A percentile compares a stretch with the other conserved stretches of the same genome.
Evolutionary conservation across 768 basidiomycete genomes (phyloP).

Genomic region (Collybia nuda): DNA sequence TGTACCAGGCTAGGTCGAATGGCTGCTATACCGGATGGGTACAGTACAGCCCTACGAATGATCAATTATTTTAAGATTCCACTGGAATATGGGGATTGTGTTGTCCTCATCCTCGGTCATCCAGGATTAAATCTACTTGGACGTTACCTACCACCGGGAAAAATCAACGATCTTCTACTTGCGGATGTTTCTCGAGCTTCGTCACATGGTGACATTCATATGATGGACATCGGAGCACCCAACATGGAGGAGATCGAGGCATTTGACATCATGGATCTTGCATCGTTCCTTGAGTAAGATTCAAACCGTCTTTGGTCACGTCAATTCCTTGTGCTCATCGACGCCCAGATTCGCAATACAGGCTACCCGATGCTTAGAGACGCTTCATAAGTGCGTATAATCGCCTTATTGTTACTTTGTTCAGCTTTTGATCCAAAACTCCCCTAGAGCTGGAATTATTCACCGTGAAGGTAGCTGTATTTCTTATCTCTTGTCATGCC

Average conservation of each 20-base stretch:
- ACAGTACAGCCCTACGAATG: conserved; percentile 52
- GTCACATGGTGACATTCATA: conserved; percentile 49
- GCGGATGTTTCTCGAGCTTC: conserved; percentile 48
- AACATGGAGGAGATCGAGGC: conserved; percentile 52
- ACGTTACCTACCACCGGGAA: conserved; percentile 66
- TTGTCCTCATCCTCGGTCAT: conserved; percentile 70
- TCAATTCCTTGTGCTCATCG: conserved; percentile 2
- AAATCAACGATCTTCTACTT: conserved; percentile 66
- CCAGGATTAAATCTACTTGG: conserved; percentile 70
- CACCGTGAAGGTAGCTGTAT: conserved; percentile 61
- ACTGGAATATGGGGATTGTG: conserved; percentile 62
- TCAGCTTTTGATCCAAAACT: conserved; percentile 5
- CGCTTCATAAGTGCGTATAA: conserved; percentile 52
- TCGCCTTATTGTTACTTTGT: neutral
- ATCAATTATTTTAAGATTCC: conserved; percentile 70
- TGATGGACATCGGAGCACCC: conserved; percentile 47
- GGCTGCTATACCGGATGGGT: conserved; percentile 46
- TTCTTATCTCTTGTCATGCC: no score
- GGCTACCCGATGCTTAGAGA: conserved; percentile 69
- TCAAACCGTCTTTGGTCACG: neutral
- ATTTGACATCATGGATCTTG: conserved; percentile 75
- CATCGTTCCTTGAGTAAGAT: conserved; percentile 70
- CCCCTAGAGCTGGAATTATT: conserved; percentile 49
- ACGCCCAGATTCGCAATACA: conserved; percentile 66
- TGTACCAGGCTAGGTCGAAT: conserved; percentile 49